phyloP scores from a whole-genome alignment of 2,329 filamentous ascomycete species.

The Blastomyces parvus region DNA sequence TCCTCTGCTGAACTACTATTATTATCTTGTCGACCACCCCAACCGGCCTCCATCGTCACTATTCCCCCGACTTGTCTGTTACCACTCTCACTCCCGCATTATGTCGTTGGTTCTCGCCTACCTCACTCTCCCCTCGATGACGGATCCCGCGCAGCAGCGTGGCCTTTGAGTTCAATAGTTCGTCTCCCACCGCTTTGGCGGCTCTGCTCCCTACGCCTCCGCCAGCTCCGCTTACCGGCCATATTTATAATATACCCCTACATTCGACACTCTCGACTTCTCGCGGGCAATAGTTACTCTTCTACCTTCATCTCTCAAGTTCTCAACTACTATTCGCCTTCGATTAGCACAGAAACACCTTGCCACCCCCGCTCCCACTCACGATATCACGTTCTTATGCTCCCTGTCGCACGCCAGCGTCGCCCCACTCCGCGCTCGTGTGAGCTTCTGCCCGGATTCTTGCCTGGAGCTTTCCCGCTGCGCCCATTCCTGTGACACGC shows the following conservation, averaged over 20 bases:
- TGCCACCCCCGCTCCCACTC: not conserved
- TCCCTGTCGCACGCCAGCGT: not conserved
- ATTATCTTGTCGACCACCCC: too few relatives aligned
- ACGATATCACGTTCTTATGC: not conserved
- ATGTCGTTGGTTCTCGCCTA: constrained; percentile 1
- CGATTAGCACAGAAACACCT: not conserved
- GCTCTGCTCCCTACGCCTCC: not conserved
- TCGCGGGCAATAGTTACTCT: not conserved
- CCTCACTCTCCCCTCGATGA: not conserved
- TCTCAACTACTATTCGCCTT: not conserved
- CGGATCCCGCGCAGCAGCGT: not conserved
- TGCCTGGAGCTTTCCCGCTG: not conserved
- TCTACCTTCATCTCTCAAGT: not conserved
- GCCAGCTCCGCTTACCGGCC: not conserved
- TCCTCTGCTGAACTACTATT: too few relatives aligned
- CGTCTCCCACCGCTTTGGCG: not conserved
- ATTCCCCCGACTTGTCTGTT: too few relatives aligned
- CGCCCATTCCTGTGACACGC: not conserved
- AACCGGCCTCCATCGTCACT: too few relatives aligned
- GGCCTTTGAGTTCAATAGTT: not conserved
- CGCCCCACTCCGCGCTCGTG: constrained; percentile 1
- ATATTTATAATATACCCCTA: not conserved
- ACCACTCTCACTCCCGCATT: too few relatives aligned
- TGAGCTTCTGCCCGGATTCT: not conserved
- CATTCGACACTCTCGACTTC: not conserved